A percentile compares a stretch with the other conserved stretches of the same genome.
Conservation (phyloP, 2,329 filamentous ascomycete genomes). For the Teratosphaeria destructans region DNA sequence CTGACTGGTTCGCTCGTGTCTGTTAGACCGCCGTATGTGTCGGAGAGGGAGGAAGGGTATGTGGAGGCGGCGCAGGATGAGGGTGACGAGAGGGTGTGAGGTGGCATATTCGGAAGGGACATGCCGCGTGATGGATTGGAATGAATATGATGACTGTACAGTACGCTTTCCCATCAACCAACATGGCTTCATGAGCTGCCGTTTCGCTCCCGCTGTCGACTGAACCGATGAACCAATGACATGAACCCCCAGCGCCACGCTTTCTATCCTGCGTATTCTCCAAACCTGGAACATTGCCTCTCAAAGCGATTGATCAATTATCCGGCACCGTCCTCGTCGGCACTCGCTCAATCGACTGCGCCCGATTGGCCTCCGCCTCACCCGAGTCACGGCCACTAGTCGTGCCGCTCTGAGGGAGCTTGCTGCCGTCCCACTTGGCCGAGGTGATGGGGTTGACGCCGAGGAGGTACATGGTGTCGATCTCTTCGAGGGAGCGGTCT, state of each 20-base stretch:
- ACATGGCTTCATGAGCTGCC: background rate
- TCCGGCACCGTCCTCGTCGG: conserved; percentile 10
- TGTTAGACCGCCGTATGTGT: conserved; percentile 23
- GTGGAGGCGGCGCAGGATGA: conserved; percentile 17
- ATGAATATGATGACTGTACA: background rate
- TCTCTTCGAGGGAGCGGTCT: conserved; percentile 29
- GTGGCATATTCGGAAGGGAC: background rate
- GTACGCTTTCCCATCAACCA: background rate
- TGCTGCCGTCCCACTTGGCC: conserved; percentile 18
- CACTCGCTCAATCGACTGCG: conserved; percentile 11
- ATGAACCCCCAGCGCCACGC: background rate
- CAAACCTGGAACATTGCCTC: background rate
- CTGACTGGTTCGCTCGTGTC: background rate
- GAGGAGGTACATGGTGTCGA: conserved; percentile 30
- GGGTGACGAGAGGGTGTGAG: conserved; percentile 7
- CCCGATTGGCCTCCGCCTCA: conserved; percentile 14
- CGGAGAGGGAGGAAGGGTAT: conserved; percentile 13
- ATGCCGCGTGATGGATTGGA: background rate
- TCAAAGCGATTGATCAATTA: background rate
- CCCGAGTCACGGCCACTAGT: conserved; percentile 21
- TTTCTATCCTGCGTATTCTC: background rate
- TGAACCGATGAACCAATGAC: background rate
- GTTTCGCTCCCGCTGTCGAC: background rate
- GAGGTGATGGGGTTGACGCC: conserved; percentile 25
- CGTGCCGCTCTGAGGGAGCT: conserved; percentile 17